Percentiles rank a stretch among this genome's conserved stretches.
Evolutionary conservation across 1,284 basidiomycete species (phyloP).

Genomic region (Cutaneotrichosporon daszewskae): DNA sequence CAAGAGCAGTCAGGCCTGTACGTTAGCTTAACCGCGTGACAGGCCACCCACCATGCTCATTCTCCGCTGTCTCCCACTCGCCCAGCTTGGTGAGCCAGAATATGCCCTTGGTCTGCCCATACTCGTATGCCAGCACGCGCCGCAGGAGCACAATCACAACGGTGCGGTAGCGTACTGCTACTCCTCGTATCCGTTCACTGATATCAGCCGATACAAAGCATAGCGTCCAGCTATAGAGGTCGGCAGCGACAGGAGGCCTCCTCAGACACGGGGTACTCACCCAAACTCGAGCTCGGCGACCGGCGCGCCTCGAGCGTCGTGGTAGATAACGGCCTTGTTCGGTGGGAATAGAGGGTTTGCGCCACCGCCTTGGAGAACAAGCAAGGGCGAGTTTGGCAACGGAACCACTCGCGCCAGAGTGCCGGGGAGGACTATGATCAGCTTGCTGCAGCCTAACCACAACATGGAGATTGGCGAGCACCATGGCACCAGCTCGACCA

Average conservation of each 20-base stretch:
- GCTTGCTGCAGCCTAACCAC: background rate
- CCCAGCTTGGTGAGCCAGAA: constrained; percentile 56
- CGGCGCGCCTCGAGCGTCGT: constrained; percentile 66
- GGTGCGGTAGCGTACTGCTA: constrained; percentile 73
- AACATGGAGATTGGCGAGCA: too few relatives aligned
- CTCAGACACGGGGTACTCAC: constrained; percentile 20
- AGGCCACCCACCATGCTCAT: constrained; percentile 66
- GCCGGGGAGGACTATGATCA: constrained; percentile 49
- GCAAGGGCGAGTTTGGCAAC: constrained; percentile 72
- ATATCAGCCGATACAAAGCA: background rate
- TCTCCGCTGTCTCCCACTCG: constrained; percentile 87
- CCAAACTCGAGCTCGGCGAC: constrained; percentile 84
- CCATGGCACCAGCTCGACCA: too few relatives aligned
- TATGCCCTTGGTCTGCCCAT: constrained; percentile 50
- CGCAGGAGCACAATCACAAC: constrained; percentile 74
- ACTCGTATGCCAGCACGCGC: constrained; percentile 71
- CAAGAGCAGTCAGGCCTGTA: constrained; percentile 74
- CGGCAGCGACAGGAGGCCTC: too few relatives aligned
- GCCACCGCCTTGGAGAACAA: constrained; percentile 86
- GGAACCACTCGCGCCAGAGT: constrained; percentile 72
- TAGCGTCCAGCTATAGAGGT: too few relatives aligned
- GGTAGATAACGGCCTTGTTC: constrained; percentile 90
- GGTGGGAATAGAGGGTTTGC: constrained; percentile 84
- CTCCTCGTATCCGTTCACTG: constrained; percentile 72
- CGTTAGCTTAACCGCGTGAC: too few relatives aligned